Base-by-base conservation (phyloP, 371 early-diverging fungal genomes). In the Mucor piriformis region DNA sequence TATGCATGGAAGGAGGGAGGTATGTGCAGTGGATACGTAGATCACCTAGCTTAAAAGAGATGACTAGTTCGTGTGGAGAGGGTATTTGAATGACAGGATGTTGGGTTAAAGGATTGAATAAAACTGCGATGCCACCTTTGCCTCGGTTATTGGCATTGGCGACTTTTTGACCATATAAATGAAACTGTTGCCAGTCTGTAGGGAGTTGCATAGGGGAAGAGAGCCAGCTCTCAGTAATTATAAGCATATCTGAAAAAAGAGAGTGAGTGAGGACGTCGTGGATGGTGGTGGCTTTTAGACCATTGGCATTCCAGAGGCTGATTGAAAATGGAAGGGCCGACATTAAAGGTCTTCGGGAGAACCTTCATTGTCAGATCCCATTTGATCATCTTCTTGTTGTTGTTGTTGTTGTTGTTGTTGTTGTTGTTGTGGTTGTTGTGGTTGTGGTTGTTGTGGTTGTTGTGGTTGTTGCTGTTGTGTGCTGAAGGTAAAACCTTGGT, bases 141-240 rank as follows among this genome's bases (percentile, higher is more conserved):
- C 60, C 50, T 38, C 51, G 52, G 29, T 15, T 13, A 15, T 49
- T 52, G 4, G 24, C 24, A 13, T 34, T 32, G 6, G 29, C 23
- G 2, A 56, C 40, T 0, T 46, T 56, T 38, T 7, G 13, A 25
- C 64, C 69, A 63, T 68, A 68, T 2, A 27, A 34, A 38, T 68
- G 64, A 49, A 23, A 42, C 24, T 68, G 60, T 24, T 27, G 12
- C 63, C 64, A 68, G n/a, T 43, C 11, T 13, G 63, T 63, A 8
- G 58, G 59, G 50, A 40, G 27, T 27, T n/a, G 47, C 40, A 33
- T 47, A 29, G 29, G 7, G 7, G 29, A 7, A 3, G 29, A 5
- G 7, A 29, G 54, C 62, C 67, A 67, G 29, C 54, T 67, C 57
- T 67, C 63, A 46, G 59, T 67, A 15, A 21, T 16, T 6, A 47